Base-by-base conservation (phyloP, 805 yeast species). In the Candida rishiriensis region DNA sequence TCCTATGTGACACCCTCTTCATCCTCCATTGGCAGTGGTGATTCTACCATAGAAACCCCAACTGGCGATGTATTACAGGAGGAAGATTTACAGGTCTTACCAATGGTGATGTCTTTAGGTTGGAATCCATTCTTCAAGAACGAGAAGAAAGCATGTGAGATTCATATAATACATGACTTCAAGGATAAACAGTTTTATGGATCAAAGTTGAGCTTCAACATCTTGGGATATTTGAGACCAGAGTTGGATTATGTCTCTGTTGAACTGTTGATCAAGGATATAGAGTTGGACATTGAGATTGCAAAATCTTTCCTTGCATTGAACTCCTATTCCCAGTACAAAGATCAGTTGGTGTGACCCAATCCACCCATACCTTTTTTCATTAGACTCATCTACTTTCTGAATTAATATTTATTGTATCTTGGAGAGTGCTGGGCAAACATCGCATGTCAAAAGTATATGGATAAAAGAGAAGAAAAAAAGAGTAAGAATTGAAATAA, bases 91-190 rank as follows among this genome's bases (percentile, higher is more conserved):
- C 65, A 66, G 15, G 73, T 72, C 1, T 68, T 80, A 21, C 97
- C 97, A 0, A 88, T 89, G 83, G 99, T 93, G 9, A 84, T 91
- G 87, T 87, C 96, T 9, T 74, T 93, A 15, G 99, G 99, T 1
- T 88, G 89, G 86, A 93, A 93, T 60, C 98, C 99, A 33, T 91
- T 83, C 61, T 93, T 80, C 67, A 76, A 81, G 21, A 90, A 93
- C 64, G 72, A 78, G 40, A 76, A 76, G 54, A 88, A 87, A 65
- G 82, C 96, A 0, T 95, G 93, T 3, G 95, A 93, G 56, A 70
- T 93, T 17, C 97, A 93, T 63, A 75, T 93, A 5, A 72, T 93
- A 43, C 95, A 88, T 65, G 66, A 81, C 36, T 93, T 89, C 56
- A 50, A 59, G 0, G 56, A 68, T 10, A 72, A 76, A 50, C 14